These are phyloP conservation scores for Tetrahymena malaccensis DNA, from an alignment of 73 alveolate genomes.

Conservation along the genomic window DNA sequence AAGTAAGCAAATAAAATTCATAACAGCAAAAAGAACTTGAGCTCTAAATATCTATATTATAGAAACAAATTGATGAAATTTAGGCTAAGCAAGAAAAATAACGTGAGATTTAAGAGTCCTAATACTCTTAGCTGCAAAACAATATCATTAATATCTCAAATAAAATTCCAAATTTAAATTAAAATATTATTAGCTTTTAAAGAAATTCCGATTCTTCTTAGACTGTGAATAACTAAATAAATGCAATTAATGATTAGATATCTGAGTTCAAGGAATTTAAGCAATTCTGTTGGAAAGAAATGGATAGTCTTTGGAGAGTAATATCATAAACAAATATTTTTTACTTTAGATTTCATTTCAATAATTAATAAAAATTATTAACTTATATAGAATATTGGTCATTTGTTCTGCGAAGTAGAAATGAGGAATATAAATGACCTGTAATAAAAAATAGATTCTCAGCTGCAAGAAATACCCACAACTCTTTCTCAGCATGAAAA, in stretches of 20 bases:
- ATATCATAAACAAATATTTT: background rate
- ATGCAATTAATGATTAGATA: background rate
- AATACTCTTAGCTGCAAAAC: background rate
- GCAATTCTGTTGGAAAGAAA: background rate
- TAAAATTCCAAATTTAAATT: background rate
- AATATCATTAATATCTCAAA: background rate
- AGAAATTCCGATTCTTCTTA: background rate
- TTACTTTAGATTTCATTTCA: no score
- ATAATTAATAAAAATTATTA: no score
- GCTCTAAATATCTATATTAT: background rate
- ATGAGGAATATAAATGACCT: background rate
- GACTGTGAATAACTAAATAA: background rate
- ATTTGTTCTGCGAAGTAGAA: background rate
- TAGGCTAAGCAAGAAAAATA: background rate
- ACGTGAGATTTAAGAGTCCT: background rate
- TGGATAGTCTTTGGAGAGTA: background rate
- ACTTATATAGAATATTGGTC: background rate
- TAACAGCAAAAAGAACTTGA: background rate
- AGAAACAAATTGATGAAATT: background rate
- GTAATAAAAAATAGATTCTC: background rate
- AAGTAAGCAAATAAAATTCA: background rate
- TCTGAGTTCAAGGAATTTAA: background rate
- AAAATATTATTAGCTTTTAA: background rate
- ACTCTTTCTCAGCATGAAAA: background rate
- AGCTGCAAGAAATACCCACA: background rate